Evolutionary conservation across 192 early-diverging fungal species (phyloP).

Genomic region (Helicostylum pulchrum): DNA sequence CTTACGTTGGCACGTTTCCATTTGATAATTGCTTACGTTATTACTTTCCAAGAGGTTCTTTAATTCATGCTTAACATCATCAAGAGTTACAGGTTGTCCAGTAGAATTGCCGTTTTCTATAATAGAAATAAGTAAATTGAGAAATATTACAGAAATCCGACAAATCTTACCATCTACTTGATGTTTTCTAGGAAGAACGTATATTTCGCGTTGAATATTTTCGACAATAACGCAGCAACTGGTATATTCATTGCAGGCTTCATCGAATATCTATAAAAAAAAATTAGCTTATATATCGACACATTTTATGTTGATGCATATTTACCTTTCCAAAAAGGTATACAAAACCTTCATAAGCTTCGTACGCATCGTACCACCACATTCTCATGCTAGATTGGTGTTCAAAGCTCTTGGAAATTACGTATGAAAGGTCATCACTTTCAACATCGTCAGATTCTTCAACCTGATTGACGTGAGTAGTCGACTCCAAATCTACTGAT

Average conservation of each 20-base stretch:
- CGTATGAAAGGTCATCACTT: too few species aligned
- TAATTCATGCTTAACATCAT: conserved; percentile 76
- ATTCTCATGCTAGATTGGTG: not conserved
- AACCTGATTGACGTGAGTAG: too few species aligned
- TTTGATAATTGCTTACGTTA: conserved; percentile 54
- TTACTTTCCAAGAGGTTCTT: conserved; percentile 54
- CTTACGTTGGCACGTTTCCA: conserved; percentile 66
- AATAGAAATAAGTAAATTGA: not conserved
- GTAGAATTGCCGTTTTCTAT: conserved; percentile 46
- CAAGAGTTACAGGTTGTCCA: conserved; percentile 55
- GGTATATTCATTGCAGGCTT: conserved; percentile 47
- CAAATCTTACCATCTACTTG: conserved; percentile 41
- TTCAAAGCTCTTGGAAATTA: too few species aligned
- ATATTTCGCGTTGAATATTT: conserved; percentile 81
- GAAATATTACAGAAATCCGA: not conserved
- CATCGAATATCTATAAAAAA: conserved; percentile 38
- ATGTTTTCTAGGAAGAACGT: conserved; percentile 74
- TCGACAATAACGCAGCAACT: conserved; percentile 82
- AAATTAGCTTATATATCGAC: not conserved
- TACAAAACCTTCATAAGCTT: conserved; percentile 69
- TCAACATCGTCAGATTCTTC: too few species aligned
- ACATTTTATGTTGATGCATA: not conserved
- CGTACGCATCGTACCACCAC: conserved; percentile 93
- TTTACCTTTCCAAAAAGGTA: conserved; percentile 88
- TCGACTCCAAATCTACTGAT: too few species aligned